Base-by-base conservation (phyloP, 176 grass and related monocot species). In the Avena sativa region DNA sequence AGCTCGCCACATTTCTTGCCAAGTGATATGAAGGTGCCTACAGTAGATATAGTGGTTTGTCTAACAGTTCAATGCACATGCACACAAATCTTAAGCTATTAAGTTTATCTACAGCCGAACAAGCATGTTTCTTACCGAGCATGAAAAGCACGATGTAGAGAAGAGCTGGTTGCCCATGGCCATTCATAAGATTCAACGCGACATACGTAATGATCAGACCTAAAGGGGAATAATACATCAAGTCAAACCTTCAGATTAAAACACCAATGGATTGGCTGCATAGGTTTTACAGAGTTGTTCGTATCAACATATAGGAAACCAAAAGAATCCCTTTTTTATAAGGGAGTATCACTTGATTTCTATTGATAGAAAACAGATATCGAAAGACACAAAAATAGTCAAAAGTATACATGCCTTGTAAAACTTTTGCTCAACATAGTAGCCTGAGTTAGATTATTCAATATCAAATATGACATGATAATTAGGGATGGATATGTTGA, bases 111-210 rank as follows among this genome's bases (percentile, higher is more conserved):
- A 1, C 20, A 49, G 76, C 3, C 19, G 71, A 32, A 82, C 44
- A 56, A 13, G 72, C 4, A 13, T 4, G 7, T 62, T 51, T 88
- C 93, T 94, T 86, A 95, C 97, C 87, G 13, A 98, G 87, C 9
- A 92, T 96, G 90, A 98, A 98, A 77, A 94, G 97, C 43, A 98
- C 97, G 16, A 98, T 94, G 83, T 98, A 98, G 83, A 98, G 89
- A 87, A 98, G 89, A 81, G 97, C 94, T 9, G 97, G 97, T 76
- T 98, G 94, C 12, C 94, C 97, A 80, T 98, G 90, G 1, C 92
- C 97, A 84, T 98, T 94, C 97, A 98, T 98, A 65, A 98, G 94
- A 79, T 98, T 98, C 87, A 96, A 86, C 28, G 94, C 97, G 1
- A 96, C 90, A 30, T 98, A 98, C 13, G 97, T 96, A 61, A 98